Evolutionary conservation across 2,329 filamentous ascomycete genomes (phyloP), one percentile per base, ranked within the genome.

Genomic region (Dryadomyces sulphureus): DNA sequence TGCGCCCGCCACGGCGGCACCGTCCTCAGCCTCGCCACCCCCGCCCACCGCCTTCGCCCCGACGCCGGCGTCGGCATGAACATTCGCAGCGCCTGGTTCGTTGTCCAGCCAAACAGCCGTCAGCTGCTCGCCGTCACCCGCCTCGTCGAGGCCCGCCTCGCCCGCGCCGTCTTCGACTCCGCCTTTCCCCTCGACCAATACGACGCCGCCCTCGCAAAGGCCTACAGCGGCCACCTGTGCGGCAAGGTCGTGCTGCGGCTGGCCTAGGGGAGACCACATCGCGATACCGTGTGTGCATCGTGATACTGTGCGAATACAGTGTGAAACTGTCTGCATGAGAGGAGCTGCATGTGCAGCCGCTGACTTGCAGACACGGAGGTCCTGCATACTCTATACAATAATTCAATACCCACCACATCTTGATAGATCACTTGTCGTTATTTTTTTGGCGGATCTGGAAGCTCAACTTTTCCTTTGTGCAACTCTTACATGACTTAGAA

Each of bases 191-290:
- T 53, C 20, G 48, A 49, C 14, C 49, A 53, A 45, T 49, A 49
- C 45, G 48, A 53, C 11, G 48, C 41, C 3, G 52, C 52, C 11
- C 40, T 54, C 32, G 47, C 17, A 3, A 50, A 48, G 19, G 47
- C 35, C 4, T 20, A 50, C 36, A 47, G 47, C 32, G 22, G 49
- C 11, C 48, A 49, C 22, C 46, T 43, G 14, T 48, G 51, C 6
- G 51, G 52, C 6, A 54, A 53, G 27, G 52, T 53, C 3, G 51
- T 54, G 4, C 27, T 54, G 39, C 45, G 44, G 17, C 24, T 52
- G 39, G 48, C 46, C 5, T 51, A 19, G 19, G 5, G 6, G 7
- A 8, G 27, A 4, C n/a, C 3, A 9, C 9, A 16, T 12, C 21
- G 8, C 20, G 9, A 12, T 17, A 17, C 35, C 19, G 32, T 46